A percentile compares a stretch with the other conserved stretches of the same genome.
These are phyloP conservation scores for Debaryomyces prosopidis DNA, from an alignment of 805 yeast genomes.

Conservation along the genomic window DNA sequence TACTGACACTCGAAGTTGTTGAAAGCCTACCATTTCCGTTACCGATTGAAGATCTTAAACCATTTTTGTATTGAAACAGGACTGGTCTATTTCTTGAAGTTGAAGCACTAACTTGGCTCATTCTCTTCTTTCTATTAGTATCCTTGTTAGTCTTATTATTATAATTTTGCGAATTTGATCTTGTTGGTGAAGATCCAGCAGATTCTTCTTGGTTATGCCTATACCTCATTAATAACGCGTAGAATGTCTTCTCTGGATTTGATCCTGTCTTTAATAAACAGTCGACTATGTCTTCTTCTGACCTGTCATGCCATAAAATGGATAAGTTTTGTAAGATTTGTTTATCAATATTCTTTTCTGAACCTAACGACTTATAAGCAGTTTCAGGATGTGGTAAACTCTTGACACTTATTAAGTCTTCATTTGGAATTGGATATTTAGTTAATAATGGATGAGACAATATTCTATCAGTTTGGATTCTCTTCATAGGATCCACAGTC, in stretches of 20 bases:
- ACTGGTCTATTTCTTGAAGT: slow-evolving; percentile 37
- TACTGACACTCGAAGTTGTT: slow-evolving; percentile 33
- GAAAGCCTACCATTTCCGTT: slow-evolving; percentile 22
- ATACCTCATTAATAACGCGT: slow-evolving; percentile 45
- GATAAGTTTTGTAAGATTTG: slow-evolving; percentile 56
- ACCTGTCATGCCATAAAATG: slow-evolving; percentile 58
- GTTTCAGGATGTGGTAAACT: slow-evolving; percentile 57
- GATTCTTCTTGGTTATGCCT: slow-evolving; percentile 40
- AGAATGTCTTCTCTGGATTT: slow-evolving; percentile 47
- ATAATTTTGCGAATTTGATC: slow-evolving; percentile 12
- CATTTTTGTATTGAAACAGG: slow-evolving; percentile 41
- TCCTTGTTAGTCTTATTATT: slow-evolving; percentile 16
- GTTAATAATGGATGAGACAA: slow-evolving; percentile 74
- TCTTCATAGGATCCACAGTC: slow-evolving; percentile 72
- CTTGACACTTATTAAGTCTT: slow-evolving; percentile 44
- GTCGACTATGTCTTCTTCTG: slow-evolving; percentile 38
- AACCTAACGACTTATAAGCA: slow-evolving; percentile 50
- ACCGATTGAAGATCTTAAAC: slow-evolving; percentile 16
- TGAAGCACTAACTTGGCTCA: slow-evolving; percentile 35
- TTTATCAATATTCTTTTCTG: slow-evolving; percentile 48
- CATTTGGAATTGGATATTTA: slow-evolving; percentile 51
- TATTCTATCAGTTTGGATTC: slow-evolving; percentile 79
- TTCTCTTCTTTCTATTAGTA: slow-evolving; percentile 27
- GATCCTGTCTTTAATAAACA: slow-evolving; percentile 39
- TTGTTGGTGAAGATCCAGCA: slow-evolving; percentile 6